A percentile compares a stretch with the other conserved stretches of the same genome.
These are phyloP conservation scores for Mytilinidion resinicola DNA, from an alignment of 495 filamentous ascomycete species.

Conservation along the genomic window DNA sequence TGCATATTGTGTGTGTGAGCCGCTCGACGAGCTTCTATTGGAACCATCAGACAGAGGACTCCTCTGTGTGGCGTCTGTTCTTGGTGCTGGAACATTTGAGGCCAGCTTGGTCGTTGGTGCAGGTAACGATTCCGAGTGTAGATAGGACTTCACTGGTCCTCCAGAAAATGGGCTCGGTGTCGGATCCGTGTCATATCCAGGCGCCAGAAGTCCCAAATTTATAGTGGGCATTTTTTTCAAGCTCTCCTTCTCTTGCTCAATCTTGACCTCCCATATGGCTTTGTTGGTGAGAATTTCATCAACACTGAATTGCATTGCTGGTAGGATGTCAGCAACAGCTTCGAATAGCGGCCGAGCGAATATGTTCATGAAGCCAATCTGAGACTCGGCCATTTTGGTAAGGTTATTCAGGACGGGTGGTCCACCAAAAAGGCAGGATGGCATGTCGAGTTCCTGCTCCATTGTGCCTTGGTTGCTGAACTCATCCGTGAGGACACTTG, in stretches of 20 bases:
- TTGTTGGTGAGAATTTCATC: conserved; percentile 73
- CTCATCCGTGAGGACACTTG: conserved; percentile 83
- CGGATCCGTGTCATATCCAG: conserved; percentile 9
- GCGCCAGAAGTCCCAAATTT: conserved; percentile 6
- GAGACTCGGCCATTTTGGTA: conserved; percentile 74
- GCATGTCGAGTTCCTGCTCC: conserved; percentile 80
- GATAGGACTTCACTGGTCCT: neutral
- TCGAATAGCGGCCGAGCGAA: conserved; percentile 90
- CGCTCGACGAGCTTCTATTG: conserved; percentile 10
- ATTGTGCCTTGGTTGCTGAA: conserved; percentile 88
- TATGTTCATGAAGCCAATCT: conserved; percentile 92
- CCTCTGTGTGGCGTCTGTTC: neutral
- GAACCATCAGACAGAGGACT: neutral
- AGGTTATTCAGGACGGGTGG: conserved; percentile 76
- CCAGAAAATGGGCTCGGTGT: conserved; percentile 23
- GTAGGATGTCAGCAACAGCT: conserved; percentile 74
- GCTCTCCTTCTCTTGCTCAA: conserved; percentile 45
- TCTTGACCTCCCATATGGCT: conserved; percentile 60
- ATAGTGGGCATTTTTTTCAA: conserved; percentile 11
- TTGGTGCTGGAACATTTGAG: neutral
- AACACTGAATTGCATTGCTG: conserved; percentile 73
- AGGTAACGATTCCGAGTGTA: neutral
- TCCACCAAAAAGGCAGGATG: conserved; percentile 75
- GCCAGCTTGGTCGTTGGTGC: neutral
- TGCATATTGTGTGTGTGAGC: conserved; percentile 8